phyloP scores from a whole-genome alignment of 371 early-diverging fungal species.

The Mortierella sp. region DNA sequence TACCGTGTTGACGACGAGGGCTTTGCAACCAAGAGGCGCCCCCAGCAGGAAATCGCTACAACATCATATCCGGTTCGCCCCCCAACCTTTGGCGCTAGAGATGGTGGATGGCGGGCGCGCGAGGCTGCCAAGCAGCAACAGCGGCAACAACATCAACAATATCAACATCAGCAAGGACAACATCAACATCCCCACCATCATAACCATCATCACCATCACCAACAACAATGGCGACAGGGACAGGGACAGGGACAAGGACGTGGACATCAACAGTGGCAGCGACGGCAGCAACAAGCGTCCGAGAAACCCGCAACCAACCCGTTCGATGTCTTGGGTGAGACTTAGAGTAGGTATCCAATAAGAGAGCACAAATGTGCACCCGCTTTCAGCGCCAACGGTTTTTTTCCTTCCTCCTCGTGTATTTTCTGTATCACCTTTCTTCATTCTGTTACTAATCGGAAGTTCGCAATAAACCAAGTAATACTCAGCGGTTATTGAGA shows the following conservation, averaged over 20 bases:
- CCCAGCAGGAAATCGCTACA: constrained; percentile 38
- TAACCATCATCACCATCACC: too few relatives aligned
- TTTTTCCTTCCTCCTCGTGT: neutral
- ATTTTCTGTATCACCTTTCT: neutral
- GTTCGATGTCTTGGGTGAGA: constrained; percentile 43
- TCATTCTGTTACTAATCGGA: neutral
- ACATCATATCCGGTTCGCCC: constrained; percentile 47
- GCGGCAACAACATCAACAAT: too few relatives aligned
- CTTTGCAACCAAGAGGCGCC: constrained; percentile 42
- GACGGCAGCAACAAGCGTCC: constrained; percentile 27
- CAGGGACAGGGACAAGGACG: too few relatives aligned
- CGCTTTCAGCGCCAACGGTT: neutral
- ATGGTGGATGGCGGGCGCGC: constrained; percentile 52
- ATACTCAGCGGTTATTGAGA: neutral
- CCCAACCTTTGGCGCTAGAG: constrained; percentile 44
- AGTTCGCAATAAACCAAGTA: too few relatives aligned
- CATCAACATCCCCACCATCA: too few relatives aligned
- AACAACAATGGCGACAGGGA: too few relatives aligned
- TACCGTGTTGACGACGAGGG: constrained; percentile 42
- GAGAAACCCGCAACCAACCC: constrained; percentile 46
- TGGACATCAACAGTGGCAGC: constrained; percentile 12
- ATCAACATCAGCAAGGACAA: too few relatives aligned
- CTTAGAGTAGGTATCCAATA: constrained; percentile 3
- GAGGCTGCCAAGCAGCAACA: constrained; percentile 47
- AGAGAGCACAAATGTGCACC: neutral